Conservation (phyloP, 768 basidiomycete genomes). For the Suillus clintonianus region DNA sequence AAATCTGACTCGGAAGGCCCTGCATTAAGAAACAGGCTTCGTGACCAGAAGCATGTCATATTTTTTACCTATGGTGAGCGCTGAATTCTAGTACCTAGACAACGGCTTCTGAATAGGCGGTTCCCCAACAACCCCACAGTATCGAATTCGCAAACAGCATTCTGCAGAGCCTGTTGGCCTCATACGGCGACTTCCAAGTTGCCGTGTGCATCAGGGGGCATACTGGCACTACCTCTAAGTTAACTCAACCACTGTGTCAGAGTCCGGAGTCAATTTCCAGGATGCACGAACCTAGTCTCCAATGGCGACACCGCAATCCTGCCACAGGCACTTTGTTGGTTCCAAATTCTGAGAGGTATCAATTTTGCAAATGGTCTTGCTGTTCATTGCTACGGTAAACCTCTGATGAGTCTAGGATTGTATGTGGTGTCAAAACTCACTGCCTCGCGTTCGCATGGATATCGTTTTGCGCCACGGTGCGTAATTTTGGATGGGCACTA, state of each 20-base stretch:
- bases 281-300: constrained; percentile 11
- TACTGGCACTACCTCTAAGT: constrained; percentile 14
- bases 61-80: no score
- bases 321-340: not conserved
- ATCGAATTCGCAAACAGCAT: constrained; percentile 11
- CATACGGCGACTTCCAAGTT: not conserved
- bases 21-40: not conserved
- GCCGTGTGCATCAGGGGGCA: constrained; percentile 10
- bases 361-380: not conserved
- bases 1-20: no score
- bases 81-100: constrained; percentile 7
- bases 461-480: no score
- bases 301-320: not conserved
- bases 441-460: not conserved
- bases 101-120: not conserved
- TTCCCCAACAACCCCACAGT: constrained; percentile 11
- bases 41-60: not conserved
- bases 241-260: constrained; percentile 32
- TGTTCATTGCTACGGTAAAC: not conserved
- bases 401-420: not conserved
- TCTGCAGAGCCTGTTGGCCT: constrained; percentile 15
- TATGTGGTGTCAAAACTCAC: not conserved
- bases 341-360: not conserved
- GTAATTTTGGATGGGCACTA: not conserved
- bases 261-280: constrained; percentile 22